These are phyloP conservation scores for Diaporthe eres DNA, from an alignment of 2,329 filamentous ascomycete species.

Conservation along the genomic window DNA sequence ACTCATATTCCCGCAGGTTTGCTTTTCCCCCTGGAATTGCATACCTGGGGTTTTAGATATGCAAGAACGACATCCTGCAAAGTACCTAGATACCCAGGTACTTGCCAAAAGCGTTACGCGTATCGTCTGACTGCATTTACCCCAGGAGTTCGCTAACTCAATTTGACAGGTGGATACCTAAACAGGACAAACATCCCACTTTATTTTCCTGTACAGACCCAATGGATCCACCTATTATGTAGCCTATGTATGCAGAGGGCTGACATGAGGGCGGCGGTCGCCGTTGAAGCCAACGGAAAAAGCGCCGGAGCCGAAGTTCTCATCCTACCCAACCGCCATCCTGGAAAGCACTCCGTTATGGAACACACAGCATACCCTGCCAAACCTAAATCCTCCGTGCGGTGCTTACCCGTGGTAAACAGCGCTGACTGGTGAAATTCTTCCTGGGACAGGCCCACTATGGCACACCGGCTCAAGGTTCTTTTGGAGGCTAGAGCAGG, in stretches of 20 bases:
- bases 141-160: neutral
- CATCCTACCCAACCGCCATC: neutral
- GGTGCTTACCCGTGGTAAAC: neutral
- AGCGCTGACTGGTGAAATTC: neutral
- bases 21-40: neutral
- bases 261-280: neutral
- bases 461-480: neutral
- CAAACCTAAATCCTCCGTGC: neutral
- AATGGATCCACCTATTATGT: neutral
- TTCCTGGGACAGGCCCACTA: neutral
- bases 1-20: neutral
- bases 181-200: neutral
- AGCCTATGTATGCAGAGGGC: neutral
- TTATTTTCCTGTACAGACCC: neutral
- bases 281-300: neutral
- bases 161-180: neutral
- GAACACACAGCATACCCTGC: neutral
- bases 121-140: neutral
- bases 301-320: neutral
- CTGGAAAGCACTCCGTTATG: neutral
- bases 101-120: neutral
- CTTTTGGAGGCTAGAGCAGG: neutral
- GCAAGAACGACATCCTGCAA: neutral
- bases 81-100: neutral
- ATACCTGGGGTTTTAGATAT: neutral